Conservation (phyloP, 768 basidiomycete genomes). For the Infundibulicybe gibba region DNA sequence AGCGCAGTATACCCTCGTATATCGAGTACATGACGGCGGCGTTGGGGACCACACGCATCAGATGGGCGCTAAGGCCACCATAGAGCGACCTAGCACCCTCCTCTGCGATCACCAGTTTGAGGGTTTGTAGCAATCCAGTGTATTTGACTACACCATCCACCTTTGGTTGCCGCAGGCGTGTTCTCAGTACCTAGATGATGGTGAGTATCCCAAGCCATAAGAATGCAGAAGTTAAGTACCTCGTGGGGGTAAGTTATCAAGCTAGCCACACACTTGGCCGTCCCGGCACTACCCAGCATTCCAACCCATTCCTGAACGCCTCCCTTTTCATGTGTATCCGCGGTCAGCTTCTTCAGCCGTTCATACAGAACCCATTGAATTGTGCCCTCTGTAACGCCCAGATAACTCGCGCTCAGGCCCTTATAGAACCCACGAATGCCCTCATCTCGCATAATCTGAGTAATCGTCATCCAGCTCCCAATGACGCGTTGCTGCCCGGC, state of each 20-base stretch:
- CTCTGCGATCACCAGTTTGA: conserved; percentile 82
- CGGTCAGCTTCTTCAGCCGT: conserved; percentile 72
- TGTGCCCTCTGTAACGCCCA: conserved; percentile 93
- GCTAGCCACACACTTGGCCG: conserved; percentile 91
- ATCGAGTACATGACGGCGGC: conserved; percentile 97
- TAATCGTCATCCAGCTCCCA: conserved; percentile 59
- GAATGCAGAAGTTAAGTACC: conserved; percentile 45
- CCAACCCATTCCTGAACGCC: conserved; percentile 67
- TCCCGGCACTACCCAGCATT: conserved; percentile 87
- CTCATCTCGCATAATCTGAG: conserved; percentile 73
- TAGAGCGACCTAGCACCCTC: conserved; percentile 87
- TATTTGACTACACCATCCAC: conserved; percentile 81
- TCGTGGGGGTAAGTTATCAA: conserved; percentile 98
- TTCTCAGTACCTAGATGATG: conserved; percentile 72
- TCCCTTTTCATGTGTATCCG: conserved; percentile 49
- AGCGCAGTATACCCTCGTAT: conserved; percentile 81
- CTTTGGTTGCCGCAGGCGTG: conserved; percentile 85
- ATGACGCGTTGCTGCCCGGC: conserved; percentile 31
- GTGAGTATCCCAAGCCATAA: conserved; percentile 3
- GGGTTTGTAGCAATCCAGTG: conserved; percentile 79
- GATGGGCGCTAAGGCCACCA: conserved; percentile 89
- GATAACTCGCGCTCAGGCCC: conserved; percentile 90
- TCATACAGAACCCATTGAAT: conserved; percentile 99
- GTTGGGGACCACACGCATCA: conserved; percentile 97
- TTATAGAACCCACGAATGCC: conserved; percentile 91